Evolutionary conservation across 148 eudicot genomes (phyloP), one percentile per base, ranked within the genome.

Genomic region (Nepenthes mirabilis): DNA sequence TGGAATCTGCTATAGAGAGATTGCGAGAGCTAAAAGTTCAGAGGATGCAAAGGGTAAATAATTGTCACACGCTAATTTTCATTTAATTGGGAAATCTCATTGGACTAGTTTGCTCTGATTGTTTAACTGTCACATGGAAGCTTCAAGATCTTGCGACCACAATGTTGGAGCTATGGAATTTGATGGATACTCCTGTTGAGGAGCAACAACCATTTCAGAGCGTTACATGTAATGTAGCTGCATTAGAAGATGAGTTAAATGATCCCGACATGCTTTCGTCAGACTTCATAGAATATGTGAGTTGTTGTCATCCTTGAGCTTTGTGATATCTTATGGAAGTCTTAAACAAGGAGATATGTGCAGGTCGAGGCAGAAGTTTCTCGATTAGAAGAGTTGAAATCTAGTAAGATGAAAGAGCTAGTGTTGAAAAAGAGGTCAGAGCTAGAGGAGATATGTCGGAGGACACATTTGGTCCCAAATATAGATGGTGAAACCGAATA

Each of bases 321-420:
- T 40, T 40, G 45, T 40, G 36, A 35, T 33, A 11, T 36, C 11
- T 45, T 32, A 40, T 47, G 52, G 55, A 61, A 34, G 52, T 61
- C 58, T 63, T 53, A 52, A 35, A 52, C 10, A 12, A 36, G 36
- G 37, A 53, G 10, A 63, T 55, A 55, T 55, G 55, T 74, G 66
- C 72, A 93, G 98, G 91, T 93, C 74, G 87, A 80, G 67, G 80
- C 74, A 43, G 98, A 88, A 79, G 91, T 88, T 69, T 82, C 77
- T 37, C 74, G 96, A 58, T 73, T 93, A 75, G 98, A 93, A 70
- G 88, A 75, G 68, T 74, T 88, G 60, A 93, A 93, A 73, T 77
- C 83, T 34, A 93, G 96, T 77, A 93, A 82, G 80, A 71, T 88
- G 91, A 88, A 82, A 76, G 98, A 93, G 74, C 84, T 93, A 68